Base-by-base conservation (phyloP, 768 basidiomycete genomes). In the Amanita rimosa region DNA sequence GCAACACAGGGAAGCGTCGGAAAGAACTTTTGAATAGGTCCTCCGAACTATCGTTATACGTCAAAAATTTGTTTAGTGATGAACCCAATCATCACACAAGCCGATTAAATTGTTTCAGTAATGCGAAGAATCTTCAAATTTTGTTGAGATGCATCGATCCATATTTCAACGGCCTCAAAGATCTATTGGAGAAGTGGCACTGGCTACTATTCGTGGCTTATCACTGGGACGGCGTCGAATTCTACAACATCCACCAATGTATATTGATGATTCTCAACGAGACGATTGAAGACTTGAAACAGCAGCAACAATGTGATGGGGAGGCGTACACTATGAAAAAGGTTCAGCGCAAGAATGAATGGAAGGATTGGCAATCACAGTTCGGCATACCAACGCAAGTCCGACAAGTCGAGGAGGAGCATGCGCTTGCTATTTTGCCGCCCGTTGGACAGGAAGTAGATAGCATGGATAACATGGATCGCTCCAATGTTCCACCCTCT, bases 1-100 rank as follows among this genome's bases (percentile, higher is more conserved):
- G 57, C 8, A 58, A 55, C 8, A 55, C 51, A n/a, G 19, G 31
- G 6, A 29, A 31, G 4, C 54, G 49, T 3, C 52, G 36, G 10
- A 35, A 17, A 22, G 42, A 44, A 16, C 42, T 38, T 17, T 16
- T 7, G 0, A 4, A 19, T 3, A 22, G 3, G 1, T 39, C 38
- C 0, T 6, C 1, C 21, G 10, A 39, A 1, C 9, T 39, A 13
- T 1, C 10, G 3, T 1, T 0, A 17, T 19, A 1, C 21, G 8
- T 19, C 21, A 16, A 19, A 3, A 5, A 3, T 0, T 1, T 39
- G 8, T 39, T 39, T 4, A 22, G 21, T 4, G 17, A 10, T 5
- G 13, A 31, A 0, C 31, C 31, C 13, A 11, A 13, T 1, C 2
- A 13, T 13, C 13, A 31, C 13, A 2, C 0, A 13, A 13, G 0